These are phyloP conservation scores for Pholiota conissans DNA, from an alignment of 768 basidiomycete species.

Conservation along the genomic window DNA sequence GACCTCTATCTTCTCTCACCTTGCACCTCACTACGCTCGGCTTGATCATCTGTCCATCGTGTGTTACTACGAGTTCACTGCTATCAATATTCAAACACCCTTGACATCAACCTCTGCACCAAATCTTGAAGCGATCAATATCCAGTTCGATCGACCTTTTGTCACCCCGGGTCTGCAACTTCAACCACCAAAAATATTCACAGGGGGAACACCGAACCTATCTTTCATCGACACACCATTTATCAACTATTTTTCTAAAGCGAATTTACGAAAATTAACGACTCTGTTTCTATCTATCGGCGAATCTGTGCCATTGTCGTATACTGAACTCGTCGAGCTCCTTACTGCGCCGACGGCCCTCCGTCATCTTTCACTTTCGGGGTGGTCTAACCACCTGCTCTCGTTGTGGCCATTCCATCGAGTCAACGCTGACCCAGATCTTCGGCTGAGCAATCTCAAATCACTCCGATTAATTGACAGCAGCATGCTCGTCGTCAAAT, in stretches of 20 bases:
- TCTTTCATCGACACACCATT: conserved; percentile 26
- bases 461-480: conserved; percentile 28
- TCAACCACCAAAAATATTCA: conserved; percentile 11
- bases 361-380: conserved; percentile 30
- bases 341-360: conserved; percentile 23
- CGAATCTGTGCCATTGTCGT: conserved; percentile 6
- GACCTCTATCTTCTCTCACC: neutral
- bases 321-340: conserved; percentile 17
- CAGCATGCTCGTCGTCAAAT: conserved; percentile 23
- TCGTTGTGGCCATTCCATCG: conserved; percentile 21
- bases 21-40: neutral
- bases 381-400: conserved; percentile 12
- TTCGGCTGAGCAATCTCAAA: conserved; percentile 23
- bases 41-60: conserved; percentile 2
- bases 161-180: neutral
- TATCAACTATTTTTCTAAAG: conserved; percentile 23
- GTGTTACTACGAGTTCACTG: neutral
- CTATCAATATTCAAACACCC: conserved; percentile 1
- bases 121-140: conserved; percentile 25
- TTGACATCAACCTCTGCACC: conserved; percentile 6
- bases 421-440: conserved; percentile 12
- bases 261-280: conserved; percentile 27
- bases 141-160: conserved; percentile 13
- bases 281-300: conserved; percentile 29
- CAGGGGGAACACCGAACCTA: conserved; percentile 22